Evolutionary conservation across 192 early-diverging fungal species (phyloP), one percentile per base, ranked within the genome.

Genomic region (Umbelopsis isabellina): DNA sequence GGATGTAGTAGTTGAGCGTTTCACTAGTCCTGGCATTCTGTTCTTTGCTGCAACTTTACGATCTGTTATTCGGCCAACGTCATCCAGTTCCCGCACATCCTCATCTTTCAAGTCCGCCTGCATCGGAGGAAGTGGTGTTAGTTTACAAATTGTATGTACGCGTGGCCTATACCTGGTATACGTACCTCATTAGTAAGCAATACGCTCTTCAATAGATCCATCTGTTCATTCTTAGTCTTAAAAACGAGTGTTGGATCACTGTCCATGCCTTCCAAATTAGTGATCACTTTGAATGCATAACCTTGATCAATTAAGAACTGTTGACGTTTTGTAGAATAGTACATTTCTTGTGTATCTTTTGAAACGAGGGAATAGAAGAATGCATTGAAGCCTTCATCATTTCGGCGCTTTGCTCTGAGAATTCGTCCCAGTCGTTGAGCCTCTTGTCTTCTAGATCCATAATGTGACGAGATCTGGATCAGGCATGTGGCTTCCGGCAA

Each of bases 251-350:
- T 87, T 1, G 88, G 83, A 48, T 90, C 88, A 23, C 80, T 87
- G 12, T 95, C 93, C 84, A 97, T 93, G 10, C 96, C 97, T 69
- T 97, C 96, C 46, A 99, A 85, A 25, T 93, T 87, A 41, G 96
- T 98, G 70, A 99, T 99, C 37, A 98, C 93, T 82, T 98, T 98
- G 85, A 98, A 98, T n/a, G 95, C 90, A 80, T 99, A 99, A 0
- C 98, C 98, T 77, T 99, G 98, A 81, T 99, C 97, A 53, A 99
- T 95, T 72, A 99, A 79, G 80, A 99, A 99, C 80, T 99, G 98
- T 80, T 99, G 98, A 21, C 97, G 88, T 80, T 99, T 99, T 37
- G 94, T 88, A 4, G 96, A 96, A 71, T 98, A 99, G 75, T 90
- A 96, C 91, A 99, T 97, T 80, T 99, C 98, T 81, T 98, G 92